These are phyloP conservation scores for Mentha longifolia DNA, from an alignment of 257 asterid species.

Conservation along the genomic window DNA sequence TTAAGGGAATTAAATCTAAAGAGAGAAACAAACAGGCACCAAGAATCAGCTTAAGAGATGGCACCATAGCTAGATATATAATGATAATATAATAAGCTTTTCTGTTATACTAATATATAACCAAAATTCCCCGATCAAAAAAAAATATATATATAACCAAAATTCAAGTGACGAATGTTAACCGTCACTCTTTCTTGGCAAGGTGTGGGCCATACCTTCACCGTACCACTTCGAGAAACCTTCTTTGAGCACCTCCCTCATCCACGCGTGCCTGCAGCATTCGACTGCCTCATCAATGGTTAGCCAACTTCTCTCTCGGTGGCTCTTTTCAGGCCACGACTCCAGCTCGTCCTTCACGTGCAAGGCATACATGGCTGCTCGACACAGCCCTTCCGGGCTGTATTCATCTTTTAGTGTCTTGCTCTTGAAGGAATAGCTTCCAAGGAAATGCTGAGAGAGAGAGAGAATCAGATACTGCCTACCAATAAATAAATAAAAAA, in stretches of 20 bases:
- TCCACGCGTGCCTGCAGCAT: slow-evolving; percentile 83
- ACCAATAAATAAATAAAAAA: too few species aligned
- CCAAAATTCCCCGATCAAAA: too few species aligned
- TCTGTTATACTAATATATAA: too few species aligned
- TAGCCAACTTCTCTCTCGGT: slow-evolving; percentile 74
- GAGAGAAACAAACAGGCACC: slow-evolving; percentile 31
- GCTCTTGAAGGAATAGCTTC: slow-evolving; percentile 80
- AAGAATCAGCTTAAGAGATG: slow-evolving; percentile 28
- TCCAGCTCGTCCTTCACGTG: slow-evolving; percentile 82
- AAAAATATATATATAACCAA: not conserved
- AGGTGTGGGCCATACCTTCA: slow-evolving; percentile 61
- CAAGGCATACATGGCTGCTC: slow-evolving; percentile 86
- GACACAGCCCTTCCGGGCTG: slow-evolving; percentile 87
- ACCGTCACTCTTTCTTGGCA: slow-evolving; percentile 44
- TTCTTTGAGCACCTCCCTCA: slow-evolving; percentile 77
- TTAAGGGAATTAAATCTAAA: slow-evolving; percentile 4
- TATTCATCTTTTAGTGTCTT: slow-evolving; percentile 78
- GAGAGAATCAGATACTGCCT: not conserved
- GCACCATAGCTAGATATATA: slow-evolving; percentile 27
- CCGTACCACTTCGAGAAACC: slow-evolving; percentile 75
- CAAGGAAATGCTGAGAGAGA: slow-evolving; percentile 49
- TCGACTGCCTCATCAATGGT: slow-evolving; percentile 63
- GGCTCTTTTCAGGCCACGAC: slow-evolving; percentile 84
- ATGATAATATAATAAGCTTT: not conserved
- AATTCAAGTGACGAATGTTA: slow-evolving; percentile 17